Evolutionary conservation across 2,329 filamentous ascomycete species (phyloP).

Genomic region (Rutstroemia sp.): DNA sequence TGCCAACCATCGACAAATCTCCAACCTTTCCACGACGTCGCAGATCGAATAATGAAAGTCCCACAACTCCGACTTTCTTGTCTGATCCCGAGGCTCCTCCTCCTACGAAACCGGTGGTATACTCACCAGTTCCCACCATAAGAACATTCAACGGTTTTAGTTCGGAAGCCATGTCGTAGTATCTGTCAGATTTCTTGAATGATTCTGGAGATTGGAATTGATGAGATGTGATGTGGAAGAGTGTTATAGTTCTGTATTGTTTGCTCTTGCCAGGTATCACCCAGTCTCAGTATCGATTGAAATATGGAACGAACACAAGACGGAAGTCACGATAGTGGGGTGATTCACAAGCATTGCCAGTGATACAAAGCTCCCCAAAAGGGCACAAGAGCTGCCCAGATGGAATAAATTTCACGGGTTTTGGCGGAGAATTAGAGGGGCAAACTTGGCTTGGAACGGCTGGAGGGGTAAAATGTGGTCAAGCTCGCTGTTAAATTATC

Average conservation of each 20-base stretch:
- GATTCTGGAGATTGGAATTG: neutral
- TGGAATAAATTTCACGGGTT: neutral
- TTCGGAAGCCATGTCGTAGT: slow-evolving; percentile 5
- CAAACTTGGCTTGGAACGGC: neutral
- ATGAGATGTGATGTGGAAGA: neutral
- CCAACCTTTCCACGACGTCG: slow-evolving; percentile 82
- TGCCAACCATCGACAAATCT: slow-evolving; percentile 81
- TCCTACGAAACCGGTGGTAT: slow-evolving; percentile 91
- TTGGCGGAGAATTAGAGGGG: slow-evolving; percentile 10
- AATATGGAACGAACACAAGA: neutral
- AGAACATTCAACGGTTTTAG: slow-evolving; percentile 26
- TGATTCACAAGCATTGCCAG: neutral
- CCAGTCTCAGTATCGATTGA: slow-evolving; percentile 3
- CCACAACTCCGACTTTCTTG: slow-evolving; percentile 94
- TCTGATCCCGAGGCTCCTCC: slow-evolving; percentile 77
- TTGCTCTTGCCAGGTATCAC: neutral
- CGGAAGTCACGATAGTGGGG: neutral
- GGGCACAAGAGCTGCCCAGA: no score
- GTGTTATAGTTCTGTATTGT: neutral
- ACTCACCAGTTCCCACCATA: slow-evolving; percentile 74
- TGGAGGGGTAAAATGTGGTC: neutral
- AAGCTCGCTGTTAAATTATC: slow-evolving; percentile 7
- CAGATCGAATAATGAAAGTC: slow-evolving; percentile 81
- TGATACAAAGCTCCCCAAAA: neutral
- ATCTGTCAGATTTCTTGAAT: neutral